Percentiles rank a stretch among this genome's conserved stretches.
Conservation (phyloP, 2,329 filamentous ascomycete genomes). For the Verruconis gallopava region DNA sequence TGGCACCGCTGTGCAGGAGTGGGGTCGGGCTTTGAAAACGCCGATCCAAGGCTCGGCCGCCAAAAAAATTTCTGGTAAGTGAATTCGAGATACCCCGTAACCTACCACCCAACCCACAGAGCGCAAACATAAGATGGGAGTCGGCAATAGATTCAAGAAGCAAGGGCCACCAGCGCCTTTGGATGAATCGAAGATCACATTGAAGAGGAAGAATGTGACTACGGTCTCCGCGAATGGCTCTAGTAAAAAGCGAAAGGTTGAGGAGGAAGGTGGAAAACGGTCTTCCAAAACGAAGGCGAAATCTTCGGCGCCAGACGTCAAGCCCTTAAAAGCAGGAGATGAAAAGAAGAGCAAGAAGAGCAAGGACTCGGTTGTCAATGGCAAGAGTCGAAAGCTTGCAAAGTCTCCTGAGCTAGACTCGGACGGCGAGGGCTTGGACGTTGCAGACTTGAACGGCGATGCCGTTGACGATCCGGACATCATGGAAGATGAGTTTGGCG, state of each 20-base stretch:
- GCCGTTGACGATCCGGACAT: conserved; percentile 27
- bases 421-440: conserved; percentile 16
- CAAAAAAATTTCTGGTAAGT: background rate
- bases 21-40: no score
- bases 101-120: no score
- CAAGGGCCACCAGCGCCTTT: conserved; percentile 77
- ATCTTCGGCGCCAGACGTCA: conserved; percentile 17
- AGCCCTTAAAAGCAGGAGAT: conserved; percentile 6
- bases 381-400: conserved; percentile 16
- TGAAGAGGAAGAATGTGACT: conserved; percentile 65
- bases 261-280: conserved; percentile 23
- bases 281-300: conserved; percentile 20
- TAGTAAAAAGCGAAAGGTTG: conserved; percentile 20
- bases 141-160: conserved; percentile 87
- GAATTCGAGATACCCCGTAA: background rate
- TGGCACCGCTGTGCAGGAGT: no score
- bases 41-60: background rate
- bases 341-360: background rate
- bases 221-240: conserved; percentile 28
- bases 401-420: conserved; percentile 20
- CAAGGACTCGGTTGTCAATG: background rate
- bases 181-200: conserved; percentile 61
- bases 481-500: conserved; percentile 35
- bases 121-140: conserved; percentile 54
- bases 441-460: conserved; percentile 19